Base-by-base conservation (phyloP, 2,329 filamentous ascomycete species). In the Remersonia thermophila region DNA sequence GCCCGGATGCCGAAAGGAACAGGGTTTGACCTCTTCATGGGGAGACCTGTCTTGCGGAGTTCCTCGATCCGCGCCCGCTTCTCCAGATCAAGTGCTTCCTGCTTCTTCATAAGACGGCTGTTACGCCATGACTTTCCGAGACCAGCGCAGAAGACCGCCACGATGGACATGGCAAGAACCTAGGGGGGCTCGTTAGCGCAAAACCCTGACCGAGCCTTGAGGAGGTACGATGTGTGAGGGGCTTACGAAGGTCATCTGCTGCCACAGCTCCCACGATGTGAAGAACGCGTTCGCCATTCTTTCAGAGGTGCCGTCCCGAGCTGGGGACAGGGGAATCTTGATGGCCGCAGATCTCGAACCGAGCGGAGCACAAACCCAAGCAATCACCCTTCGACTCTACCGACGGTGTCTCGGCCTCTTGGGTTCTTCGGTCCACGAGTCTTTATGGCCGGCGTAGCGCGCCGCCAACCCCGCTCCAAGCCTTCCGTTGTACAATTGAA, bases 201-300 rank as follows among this genome's bases (percentile, higher is more conserved):
- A 6, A 6, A 33, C 9, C n/a, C n/a, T n/a, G n/a, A n/a, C n/a
- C 29, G 27, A 28, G 15, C 16, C 8, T 26, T 11, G 8, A 13
- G 12, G 10, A 18, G 7, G 9, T 14, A 17, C 9, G 20, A 26
- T 14, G 8, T 20, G 12, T 16, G 27, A 16, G 13, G 8, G 23
- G 68, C 82, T 67, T 64, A 93, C 86, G 63, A 93, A 84, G 36
- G 78, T 83, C 77, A 94, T 78, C 63, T 93, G 77, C 66, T 91
- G 75, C 86, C 86, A 94, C 50, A 91, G 62, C 48, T 71, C 64
- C 86, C 85, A 93, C 33, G 62, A 66, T 29, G 65, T 51, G 58
- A 82, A 84, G 57, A 85, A 83, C 34, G 46, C 51, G 51, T 57
- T 59, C 33, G 46, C 54, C 61, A 63, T 63, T 33, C 46, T 54